Evolutionary conservation across 352 stramenopile species (phyloP).

Genomic region (Globisporangium rhizosaccharum): DNA sequence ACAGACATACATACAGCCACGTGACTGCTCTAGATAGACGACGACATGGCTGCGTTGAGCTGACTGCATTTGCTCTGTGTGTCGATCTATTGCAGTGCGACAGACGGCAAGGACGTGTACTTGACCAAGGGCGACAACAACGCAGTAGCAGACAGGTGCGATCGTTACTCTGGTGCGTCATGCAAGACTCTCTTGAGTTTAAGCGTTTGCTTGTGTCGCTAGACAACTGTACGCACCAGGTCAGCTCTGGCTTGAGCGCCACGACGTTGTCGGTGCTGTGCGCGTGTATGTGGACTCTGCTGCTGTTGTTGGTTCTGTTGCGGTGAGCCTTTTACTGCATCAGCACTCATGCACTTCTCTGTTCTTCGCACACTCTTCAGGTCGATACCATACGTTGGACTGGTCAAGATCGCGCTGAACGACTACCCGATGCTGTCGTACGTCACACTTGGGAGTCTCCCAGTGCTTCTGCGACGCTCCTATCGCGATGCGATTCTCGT

Average conservation of each 20-base stretch:
- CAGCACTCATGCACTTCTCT: too few species aligned
- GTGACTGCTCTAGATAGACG: not conserved
- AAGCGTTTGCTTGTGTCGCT: not conserved
- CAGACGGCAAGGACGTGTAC: conserved; percentile 90
- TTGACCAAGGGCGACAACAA: conserved; percentile 99
- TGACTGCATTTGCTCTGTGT: not conserved
- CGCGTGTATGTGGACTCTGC: conserved; percentile 49
- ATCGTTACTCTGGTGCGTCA: not conserved
- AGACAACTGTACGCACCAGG: conserved; percentile 95
- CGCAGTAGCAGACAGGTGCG: conserved; percentile 2
- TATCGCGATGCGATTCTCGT: too few species aligned
- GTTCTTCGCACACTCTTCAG: conserved; percentile 16
- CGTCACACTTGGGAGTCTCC: too few species aligned
- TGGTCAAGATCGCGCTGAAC: conserved; percentile 99
- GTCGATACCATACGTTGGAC: conserved; percentile 96
- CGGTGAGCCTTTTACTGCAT: too few species aligned
- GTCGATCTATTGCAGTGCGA: conserved; percentile 28
- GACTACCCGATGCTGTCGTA: conserved; percentile 93
- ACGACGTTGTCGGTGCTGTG: conserved; percentile 97
- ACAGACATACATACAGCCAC: too few species aligned
- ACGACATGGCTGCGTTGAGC: not conserved
- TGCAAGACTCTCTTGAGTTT: not conserved
- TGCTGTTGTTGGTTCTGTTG: too few species aligned
- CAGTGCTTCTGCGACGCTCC: too few species aligned
- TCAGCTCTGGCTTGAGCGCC: conserved; percentile 96